Evolutionary conservation across 140 eudicot species (phyloP).

Genomic region (Senecio squalidus): DNA sequence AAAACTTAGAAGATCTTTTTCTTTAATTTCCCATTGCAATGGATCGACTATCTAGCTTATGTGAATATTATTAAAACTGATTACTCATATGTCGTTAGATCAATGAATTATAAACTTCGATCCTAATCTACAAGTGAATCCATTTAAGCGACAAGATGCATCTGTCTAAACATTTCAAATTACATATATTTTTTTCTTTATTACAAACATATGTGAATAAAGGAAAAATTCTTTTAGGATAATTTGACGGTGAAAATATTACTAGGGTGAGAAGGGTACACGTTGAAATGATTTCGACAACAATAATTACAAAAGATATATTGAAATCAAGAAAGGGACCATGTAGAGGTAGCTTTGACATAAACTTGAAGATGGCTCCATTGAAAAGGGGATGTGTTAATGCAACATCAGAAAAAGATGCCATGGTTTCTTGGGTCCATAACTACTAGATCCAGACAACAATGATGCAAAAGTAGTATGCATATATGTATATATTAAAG

Average conservation of each 20-base stretch:
- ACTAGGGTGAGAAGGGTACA: conserved; percentile 28
- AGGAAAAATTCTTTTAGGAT: conserved; percentile 14
- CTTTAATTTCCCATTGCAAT: too few relatives aligned
- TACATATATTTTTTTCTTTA: neutral
- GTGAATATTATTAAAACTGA: too few relatives aligned
- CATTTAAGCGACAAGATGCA: too few relatives aligned
- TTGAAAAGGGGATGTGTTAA: conserved; percentile 29
- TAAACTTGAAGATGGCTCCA: conserved; percentile 34
- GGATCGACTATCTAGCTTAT: too few relatives aligned
- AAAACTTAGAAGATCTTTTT: too few relatives aligned
- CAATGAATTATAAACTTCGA: too few relatives aligned
- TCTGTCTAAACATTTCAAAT: neutral
- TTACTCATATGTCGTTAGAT: too few relatives aligned
- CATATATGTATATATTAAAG: conserved; percentile 10
- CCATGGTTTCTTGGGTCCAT: conserved; percentile 49
- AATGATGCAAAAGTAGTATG: conserved; percentile 14
- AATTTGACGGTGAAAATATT: neutral
- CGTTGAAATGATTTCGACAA: conserved; percentile 14
- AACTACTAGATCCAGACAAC: conserved; percentile 43
- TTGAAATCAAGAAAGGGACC: conserved; percentile 33
- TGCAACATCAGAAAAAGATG: conserved; percentile 55
- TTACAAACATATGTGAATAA: neutral
- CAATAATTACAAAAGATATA: conserved; percentile 8
- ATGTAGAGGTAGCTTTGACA: conserved; percentile 20
- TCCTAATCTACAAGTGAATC: too few relatives aligned